A percentile compares a stretch with the other conserved stretches of the same genome.
These are phyloP conservation scores for Clausena lansium DNA, from an alignment of 345 rosid genomes.

Conservation along the genomic window DNA sequence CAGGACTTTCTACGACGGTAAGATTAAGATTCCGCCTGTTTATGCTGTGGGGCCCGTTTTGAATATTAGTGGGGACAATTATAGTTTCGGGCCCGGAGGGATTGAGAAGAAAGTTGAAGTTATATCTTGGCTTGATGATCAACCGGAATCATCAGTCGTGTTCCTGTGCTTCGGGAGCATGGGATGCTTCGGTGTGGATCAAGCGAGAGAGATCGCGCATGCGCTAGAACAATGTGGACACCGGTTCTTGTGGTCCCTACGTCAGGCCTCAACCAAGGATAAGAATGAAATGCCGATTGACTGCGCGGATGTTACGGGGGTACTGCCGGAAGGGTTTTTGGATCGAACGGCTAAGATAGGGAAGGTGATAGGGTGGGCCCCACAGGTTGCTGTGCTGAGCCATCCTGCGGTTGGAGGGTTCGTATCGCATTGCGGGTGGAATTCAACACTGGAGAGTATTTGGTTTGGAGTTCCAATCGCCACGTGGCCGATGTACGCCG, in stretches of 20 bases:
- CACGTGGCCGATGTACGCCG: slow-evolving; percentile 48
- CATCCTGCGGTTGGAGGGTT: slow-evolving; percentile 48
- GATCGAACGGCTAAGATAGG: slow-evolving; percentile 44
- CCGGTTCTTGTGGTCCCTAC: slow-evolving; percentile 55
- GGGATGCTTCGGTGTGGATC: slow-evolving; percentile 50
- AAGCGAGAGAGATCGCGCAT: slow-evolving; percentile 39
- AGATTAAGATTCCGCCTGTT: slow-evolving; percentile 25
- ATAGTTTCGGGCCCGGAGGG: background rate
- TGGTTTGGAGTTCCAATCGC: slow-evolving; percentile 55
- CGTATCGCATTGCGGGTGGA: slow-evolving; percentile 69
- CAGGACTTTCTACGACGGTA: slow-evolving; percentile 6
- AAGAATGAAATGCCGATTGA: slow-evolving; percentile 15
- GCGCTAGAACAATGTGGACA: slow-evolving; percentile 46
- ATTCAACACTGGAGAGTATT: slow-evolving; percentile 50
- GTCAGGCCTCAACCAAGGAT: slow-evolving; percentile 13
- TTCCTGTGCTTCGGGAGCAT: slow-evolving; percentile 69
- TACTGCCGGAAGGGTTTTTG: slow-evolving; percentile 48
- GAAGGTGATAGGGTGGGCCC: slow-evolving; percentile 59
- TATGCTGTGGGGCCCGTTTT: slow-evolving; percentile 58
- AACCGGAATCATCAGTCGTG: slow-evolving; percentile 46
- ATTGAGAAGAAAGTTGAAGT: slow-evolving; percentile 12
- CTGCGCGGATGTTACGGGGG: slow-evolving; percentile 19
- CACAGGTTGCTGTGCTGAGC: slow-evolving; percentile 22
- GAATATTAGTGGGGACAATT: slow-evolving; percentile 20
- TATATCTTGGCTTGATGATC: slow-evolving; percentile 51